phyloP scores from a whole-genome alignment of 1,284 basidiomycete genomes.

The Tilletia setariae region DNA sequence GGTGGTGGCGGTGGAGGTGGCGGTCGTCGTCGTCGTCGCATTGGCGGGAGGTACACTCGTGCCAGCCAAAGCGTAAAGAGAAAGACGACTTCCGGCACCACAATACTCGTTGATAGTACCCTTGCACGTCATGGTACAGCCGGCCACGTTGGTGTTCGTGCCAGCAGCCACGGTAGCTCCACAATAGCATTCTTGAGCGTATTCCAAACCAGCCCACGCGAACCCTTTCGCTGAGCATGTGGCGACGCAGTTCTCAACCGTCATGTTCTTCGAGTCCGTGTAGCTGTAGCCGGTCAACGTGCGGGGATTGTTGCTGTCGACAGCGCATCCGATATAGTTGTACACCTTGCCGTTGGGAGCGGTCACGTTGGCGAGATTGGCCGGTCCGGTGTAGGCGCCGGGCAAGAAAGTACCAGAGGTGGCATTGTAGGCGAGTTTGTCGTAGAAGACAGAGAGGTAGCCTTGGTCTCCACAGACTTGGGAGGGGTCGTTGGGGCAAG shows the following conservation, averaged over 20 bases:
- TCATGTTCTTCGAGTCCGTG: conserved; percentile 58
- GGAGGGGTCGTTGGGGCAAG: conserved; percentile 64
- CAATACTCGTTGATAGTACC: conserved; percentile 61
- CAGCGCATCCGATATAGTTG: conserved; percentile 20
- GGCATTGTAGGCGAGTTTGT: conserved; percentile 16
- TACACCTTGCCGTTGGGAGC: conserved; percentile 12
- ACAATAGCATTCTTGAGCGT: conserved; percentile 57
- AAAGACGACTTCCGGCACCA: conserved; percentile 64
- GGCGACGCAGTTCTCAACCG: conserved; percentile 64
- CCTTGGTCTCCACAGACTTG: conserved; percentile 56
- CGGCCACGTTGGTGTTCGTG: conserved; percentile 1
- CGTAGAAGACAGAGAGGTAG: conserved; percentile 14
- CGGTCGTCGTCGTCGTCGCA: conserved; percentile 53
- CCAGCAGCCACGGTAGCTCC: conserved; percentile 18
- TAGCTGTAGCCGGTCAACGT: conserved; percentile 6
- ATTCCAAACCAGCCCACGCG: conserved; percentile 63
- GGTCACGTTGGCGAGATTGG: conserved; percentile 2
- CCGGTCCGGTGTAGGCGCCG: conserved; percentile 14
- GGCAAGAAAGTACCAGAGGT: conserved; percentile 10
- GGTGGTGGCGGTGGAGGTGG: conserved; percentile 16
- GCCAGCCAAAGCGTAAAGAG: conserved; percentile 57
- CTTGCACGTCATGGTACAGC: conserved; percentile 17
- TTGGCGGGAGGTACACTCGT: conserved; percentile 54
- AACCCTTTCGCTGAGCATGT: conserved; percentile 57
- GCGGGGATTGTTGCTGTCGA: background rate